Evolutionary conservation across 768 basidiomycete genomes (phyloP), one percentile per base, ranked within the genome.

Genomic region (Solioccasus polychromus): DNA sequence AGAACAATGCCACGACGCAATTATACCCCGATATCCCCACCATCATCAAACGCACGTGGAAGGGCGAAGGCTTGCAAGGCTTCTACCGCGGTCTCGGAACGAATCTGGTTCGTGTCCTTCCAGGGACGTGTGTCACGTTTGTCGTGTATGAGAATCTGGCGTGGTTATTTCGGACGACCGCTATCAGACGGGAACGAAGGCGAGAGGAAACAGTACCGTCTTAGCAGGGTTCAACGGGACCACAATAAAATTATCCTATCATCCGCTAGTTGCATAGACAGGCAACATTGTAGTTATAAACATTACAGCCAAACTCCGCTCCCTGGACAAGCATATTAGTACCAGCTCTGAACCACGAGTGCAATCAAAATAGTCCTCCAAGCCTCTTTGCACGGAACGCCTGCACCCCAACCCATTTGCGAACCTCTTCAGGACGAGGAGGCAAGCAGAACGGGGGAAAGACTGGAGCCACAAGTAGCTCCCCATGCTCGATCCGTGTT

Each of bases 61-160:
- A 70, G 26, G 73, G 83, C 47, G 94, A 96, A 63, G 88, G 94
- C 10, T 32, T 85, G 14, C 69, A 73, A 37, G 95, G 92, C 1
- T 98, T 98, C 64, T 99, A 97, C 68, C 88, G 94, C 39, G 96
- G 96, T 1, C 76, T 99, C 8, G 94, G 85, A 2, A 94, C 92
- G 22, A 98, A 97, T 60, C 77, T 96, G 20, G 82, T 99, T 11
- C 81, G 96, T 12, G 94, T 99, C 39, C 76, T 98, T 14, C 96
- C 96, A 0, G 96, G 95, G 23, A 98, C 95, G 3, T 97, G 95
- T 63, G 88, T 97, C 36, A 98, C 95, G 5, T 96, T 98, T 54
- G 95, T 98, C 30, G 93, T 97, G 17, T 99, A 98, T 63, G 96
- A 92, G 63, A 92, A 92, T 53, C 62, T 92, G 44, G 89, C 90